Evolutionary conservation across 2,329 filamentous ascomycete species (phyloP).

Genomic region (Cladosporium sp.): DNA sequence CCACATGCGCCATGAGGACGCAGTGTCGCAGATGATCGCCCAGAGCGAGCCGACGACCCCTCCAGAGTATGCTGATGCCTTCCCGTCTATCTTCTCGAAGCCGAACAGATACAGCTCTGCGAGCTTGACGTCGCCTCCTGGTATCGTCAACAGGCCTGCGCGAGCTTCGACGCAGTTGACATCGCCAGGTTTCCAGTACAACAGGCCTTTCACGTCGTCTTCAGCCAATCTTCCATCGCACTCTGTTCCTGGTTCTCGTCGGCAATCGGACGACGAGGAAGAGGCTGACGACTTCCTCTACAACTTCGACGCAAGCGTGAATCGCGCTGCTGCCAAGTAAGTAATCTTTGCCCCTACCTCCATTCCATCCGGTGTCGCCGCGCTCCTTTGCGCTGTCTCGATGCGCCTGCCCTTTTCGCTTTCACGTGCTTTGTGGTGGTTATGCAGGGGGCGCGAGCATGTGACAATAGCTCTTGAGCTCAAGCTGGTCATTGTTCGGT

Average conservation of each 20-base stretch:
- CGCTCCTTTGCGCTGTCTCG: background rate
- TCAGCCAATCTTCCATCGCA: conserved; percentile 69
- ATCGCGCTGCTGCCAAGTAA: conserved; percentile 76
- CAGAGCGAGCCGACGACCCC: conserved; percentile 96
- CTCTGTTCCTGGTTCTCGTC: conserved; percentile 81
- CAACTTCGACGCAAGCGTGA: conserved; percentile 65
- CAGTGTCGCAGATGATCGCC: conserved; percentile 61
- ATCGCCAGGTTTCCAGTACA: conserved; percentile 60
- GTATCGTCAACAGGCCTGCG: conserved; percentile 54
- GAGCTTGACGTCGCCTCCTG: conserved; percentile 76
- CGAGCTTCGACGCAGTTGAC: conserved; percentile 12
- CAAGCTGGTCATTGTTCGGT: background rate
- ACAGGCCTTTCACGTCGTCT: conserved; percentile 58
- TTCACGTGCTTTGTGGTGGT: background rate
- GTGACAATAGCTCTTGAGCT: background rate
- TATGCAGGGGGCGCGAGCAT: background rate
- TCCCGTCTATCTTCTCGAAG: conserved; percentile 67
- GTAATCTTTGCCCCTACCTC: conserved; percentile 44
- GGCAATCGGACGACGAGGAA: conserved; percentile 84
- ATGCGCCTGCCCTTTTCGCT: background rate
- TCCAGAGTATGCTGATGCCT: conserved; percentile 84
- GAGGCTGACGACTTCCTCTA: conserved; percentile 66
- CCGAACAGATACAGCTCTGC: conserved; percentile 88
- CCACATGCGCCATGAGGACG: conserved; percentile 79
- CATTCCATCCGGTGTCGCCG: background rate